These are phyloP conservation scores for Hibiscus trionum DNA, from an alignment of 345 rosid species.

Conservation along the genomic window DNA sequence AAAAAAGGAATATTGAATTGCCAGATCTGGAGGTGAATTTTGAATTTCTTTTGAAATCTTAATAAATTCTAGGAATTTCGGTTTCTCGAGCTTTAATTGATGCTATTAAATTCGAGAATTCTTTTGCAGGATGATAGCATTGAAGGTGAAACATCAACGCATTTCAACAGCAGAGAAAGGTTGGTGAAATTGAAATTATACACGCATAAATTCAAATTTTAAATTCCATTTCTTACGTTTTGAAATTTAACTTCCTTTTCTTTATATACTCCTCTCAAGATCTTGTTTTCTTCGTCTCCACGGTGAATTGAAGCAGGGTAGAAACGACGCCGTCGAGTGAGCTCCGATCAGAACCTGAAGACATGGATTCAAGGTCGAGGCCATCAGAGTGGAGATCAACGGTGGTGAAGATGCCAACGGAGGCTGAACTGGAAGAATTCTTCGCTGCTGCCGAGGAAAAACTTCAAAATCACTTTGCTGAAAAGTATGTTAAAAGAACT, in stretches of 20 bases:
- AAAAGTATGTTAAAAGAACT: conserved; percentile 39
- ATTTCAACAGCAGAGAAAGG: conserved; percentile 35
- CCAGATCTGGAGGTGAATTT: conserved; percentile 48
- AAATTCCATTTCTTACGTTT: neutral
- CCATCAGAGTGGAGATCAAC: conserved; percentile 28
- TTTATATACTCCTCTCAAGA: neutral
- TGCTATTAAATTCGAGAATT: conserved; percentile 9
- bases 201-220: conserved; percentile 16
- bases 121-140: conserved; percentile 36
- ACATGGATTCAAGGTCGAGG: conserved; percentile 26
- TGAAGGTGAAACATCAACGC: conserved; percentile 50
- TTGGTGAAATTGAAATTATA: too few relatives aligned
- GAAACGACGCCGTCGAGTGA: conserved; percentile 35
- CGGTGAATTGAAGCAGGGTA: conserved; percentile 15
- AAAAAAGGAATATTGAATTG: conserved; percentile 17
- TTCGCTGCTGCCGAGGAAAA: conserved; percentile 48
- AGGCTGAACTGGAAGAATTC: conserved; percentile 54
- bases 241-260: neutral
- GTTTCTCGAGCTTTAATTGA: conserved; percentile 26
- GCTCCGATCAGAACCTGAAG: conserved; percentile 24
- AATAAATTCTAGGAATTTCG: conserved; percentile 13
- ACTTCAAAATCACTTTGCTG: conserved; percentile 30
- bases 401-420: conserved; percentile 37
- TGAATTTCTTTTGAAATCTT: neutral
- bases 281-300: neutral